Evolutionary conservation across 441 rosid genomes (phyloP).

Genomic region (Viola pubescens): DNA sequence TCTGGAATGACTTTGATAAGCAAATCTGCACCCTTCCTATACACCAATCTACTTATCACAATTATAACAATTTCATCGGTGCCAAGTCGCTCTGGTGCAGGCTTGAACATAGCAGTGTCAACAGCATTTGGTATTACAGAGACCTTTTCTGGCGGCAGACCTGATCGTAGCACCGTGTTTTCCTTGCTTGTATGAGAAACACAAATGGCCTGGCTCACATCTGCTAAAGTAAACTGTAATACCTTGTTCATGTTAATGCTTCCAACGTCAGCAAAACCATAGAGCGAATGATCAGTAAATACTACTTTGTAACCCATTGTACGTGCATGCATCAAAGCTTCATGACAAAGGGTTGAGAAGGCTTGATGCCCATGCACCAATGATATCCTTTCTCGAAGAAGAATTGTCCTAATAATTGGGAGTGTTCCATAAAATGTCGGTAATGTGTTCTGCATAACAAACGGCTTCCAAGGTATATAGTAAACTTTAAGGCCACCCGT

Average conservation of each 20-base stretch:
- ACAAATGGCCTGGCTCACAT: slow-evolving; percentile 89
- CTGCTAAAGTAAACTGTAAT: slow-evolving; percentile 86
- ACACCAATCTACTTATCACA: slow-evolving; percentile 92
- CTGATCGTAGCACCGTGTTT: slow-evolving; percentile 83
- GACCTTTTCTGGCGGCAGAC: slow-evolving; percentile 79
- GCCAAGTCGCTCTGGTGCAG: slow-evolving; percentile 49
- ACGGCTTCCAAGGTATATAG: slow-evolving; percentile 76
- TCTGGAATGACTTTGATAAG: slow-evolving; percentile 96
- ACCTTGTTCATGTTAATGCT: slow-evolving; percentile 98
- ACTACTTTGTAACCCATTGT: slow-evolving; percentile 91
- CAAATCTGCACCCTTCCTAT: slow-evolving; percentile 93
- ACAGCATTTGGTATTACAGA: slow-evolving; percentile 94
- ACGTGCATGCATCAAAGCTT: slow-evolving; percentile 90
- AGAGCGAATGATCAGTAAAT: slow-evolving; percentile 89
- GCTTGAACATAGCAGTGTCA: slow-evolving; percentile 94
- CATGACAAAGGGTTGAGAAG: slow-evolving; percentile 95
- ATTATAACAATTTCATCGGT: slow-evolving; percentile 65
- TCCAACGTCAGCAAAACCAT: slow-evolving; percentile 92
- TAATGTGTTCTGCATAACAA: slow-evolving; percentile 67
- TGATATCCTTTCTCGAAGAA: slow-evolving; percentile 67
- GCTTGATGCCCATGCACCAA: slow-evolving; percentile 97
- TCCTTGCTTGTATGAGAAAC: slow-evolving; percentile 97
- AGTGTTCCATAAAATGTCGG: slow-evolving; percentile 72
- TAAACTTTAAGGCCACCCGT: slow-evolving; percentile 79
- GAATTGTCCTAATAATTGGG: slow-evolving; percentile 68